Evolutionary conservation across 495 filamentous ascomycete genomes (phyloP).

Genomic region (Jackrogersella minutella): DNA sequence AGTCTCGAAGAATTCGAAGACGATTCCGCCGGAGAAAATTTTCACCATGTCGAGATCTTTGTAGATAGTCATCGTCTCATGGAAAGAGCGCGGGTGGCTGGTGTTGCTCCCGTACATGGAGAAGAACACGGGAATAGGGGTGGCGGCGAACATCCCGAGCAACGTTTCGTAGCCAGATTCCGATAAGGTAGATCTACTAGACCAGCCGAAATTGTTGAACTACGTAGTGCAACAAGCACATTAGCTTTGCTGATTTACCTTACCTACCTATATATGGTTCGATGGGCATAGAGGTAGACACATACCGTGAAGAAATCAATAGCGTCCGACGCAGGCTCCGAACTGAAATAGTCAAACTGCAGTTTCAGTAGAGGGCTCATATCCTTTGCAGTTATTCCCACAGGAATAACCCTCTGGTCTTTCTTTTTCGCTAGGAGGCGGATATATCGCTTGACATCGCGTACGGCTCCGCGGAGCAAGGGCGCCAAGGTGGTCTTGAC

Average conservation of each 20-base stretch:
- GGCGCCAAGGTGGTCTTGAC: conserved; percentile 67
- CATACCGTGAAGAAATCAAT: conserved; percentile 83
- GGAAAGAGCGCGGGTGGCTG: conserved; percentile 64
- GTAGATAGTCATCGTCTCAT: conserved; percentile 69
- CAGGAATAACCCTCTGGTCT: conserved; percentile 68
- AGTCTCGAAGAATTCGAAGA: conserved; percentile 80
- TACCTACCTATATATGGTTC: background rate
- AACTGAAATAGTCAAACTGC: conserved; percentile 74
- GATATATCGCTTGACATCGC: conserved; percentile 77
- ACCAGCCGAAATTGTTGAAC: conserved; percentile 81
- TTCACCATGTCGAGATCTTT: conserved; percentile 63
- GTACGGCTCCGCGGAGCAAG: conserved; percentile 76
- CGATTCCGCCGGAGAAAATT: conserved; percentile 78
- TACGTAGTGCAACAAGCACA: conserved; percentile 43
- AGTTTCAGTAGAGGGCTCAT: conserved; percentile 61
- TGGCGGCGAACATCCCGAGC: conserved; percentile 63
- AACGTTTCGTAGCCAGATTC: conserved; percentile 62
- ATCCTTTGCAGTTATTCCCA: conserved; percentile 75
- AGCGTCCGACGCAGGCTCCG: conserved; percentile 58
- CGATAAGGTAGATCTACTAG: conserved; percentile 64
- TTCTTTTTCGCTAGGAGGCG: conserved; percentile 41
- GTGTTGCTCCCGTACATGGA: conserved; percentile 77
- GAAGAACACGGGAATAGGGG: conserved; percentile 77
- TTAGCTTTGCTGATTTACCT: background rate
- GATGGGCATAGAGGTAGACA: conserved; percentile 48